Evolutionary conservation across 495 filamentous ascomycete species (phyloP).

Genomic region (Tuber melanosporum): DNA sequence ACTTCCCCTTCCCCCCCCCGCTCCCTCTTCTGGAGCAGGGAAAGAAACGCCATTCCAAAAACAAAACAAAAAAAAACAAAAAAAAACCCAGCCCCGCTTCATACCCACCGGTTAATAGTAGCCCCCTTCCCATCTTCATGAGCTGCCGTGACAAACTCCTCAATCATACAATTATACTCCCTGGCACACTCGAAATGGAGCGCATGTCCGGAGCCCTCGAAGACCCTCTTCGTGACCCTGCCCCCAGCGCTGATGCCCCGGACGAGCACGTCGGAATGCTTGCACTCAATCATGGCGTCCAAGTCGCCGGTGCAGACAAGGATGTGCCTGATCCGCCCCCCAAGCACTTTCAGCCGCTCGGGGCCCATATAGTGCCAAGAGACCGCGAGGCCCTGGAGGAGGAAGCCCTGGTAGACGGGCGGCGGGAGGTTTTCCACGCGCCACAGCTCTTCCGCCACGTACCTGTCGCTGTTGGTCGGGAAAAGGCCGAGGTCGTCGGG

Average conservation of each 20-base stretch:
- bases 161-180: slow-evolving; percentile 57
- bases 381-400: slow-evolving; percentile 70
- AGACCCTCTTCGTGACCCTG: slow-evolving; percentile 49
- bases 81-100: not conserved
- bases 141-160: slow-evolving; percentile 45
- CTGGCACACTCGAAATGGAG: slow-evolving; percentile 56
- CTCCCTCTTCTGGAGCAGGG: not conserved
- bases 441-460: slow-evolving; percentile 65
- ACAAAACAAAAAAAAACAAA: not conserved
- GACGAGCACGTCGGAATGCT: slow-evolving; percentile 54
- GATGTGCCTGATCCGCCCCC: slow-evolving; percentile 63
- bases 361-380: slow-evolving; percentile 69
- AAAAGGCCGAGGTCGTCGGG: slow-evolving; percentile 60
- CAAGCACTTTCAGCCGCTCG: slow-evolving; percentile 57
- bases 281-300: slow-evolving; percentile 67
- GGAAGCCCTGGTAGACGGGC: slow-evolving; percentile 51
- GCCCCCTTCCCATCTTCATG: slow-evolving; percentile 16
- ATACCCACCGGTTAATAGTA: not conserved
- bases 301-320: slow-evolving; percentile 64
- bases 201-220: slow-evolving; percentile 65
- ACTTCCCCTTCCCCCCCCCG: not conserved
- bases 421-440: slow-evolving; percentile 33
- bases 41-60: not conserved
- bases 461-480: slow-evolving; percentile 68
- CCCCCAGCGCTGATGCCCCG: slow-evolving; percentile 45